Conservation (phyloP, 805 yeast genomes). For the Sugiyamaella boreocaroliniensis region DNA sequence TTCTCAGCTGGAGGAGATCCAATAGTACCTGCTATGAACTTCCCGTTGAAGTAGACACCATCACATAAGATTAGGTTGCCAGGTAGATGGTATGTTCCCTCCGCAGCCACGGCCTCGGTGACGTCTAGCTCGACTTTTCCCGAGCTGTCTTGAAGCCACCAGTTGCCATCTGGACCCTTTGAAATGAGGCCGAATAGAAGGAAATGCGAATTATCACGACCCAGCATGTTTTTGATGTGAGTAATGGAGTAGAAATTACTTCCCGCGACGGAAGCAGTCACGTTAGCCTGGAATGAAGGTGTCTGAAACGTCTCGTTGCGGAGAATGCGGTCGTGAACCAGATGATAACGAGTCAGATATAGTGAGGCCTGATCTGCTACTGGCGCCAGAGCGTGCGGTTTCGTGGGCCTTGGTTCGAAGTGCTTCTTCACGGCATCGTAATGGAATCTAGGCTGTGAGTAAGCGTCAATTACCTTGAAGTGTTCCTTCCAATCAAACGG, state of each 20-base stretch:
- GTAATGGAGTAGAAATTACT: constrained; percentile 41
- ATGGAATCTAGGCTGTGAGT: constrained; percentile 54
- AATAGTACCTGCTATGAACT: constrained; percentile 61
- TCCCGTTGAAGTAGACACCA: constrained; percentile 60
- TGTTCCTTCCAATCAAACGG: constrained; percentile 63
- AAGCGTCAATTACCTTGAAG: constrained; percentile 58
- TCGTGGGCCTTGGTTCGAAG: constrained; percentile 35
- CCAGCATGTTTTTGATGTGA: constrained; percentile 74
- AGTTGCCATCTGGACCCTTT: constrained; percentile 56
- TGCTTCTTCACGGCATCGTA: constrained; percentile 61
- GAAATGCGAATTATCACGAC: constrained; percentile 73
- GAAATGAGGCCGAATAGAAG: constrained; percentile 71
- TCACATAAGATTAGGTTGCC: constrained; percentile 79
- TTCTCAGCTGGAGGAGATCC: constrained; percentile 87
- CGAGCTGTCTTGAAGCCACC: constrained; percentile 73
- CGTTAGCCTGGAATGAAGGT: constrained; percentile 31
- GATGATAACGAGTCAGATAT: constrained; percentile 45
- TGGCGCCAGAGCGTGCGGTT: constrained; percentile 19
- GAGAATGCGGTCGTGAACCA: constrained; percentile 62
- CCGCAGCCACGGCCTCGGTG: constrained; percentile 51
- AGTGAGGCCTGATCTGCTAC: constrained; percentile 21
- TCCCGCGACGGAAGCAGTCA: constrained; percentile 6
- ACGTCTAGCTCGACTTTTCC: constrained; percentile 64
- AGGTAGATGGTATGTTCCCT: constrained; percentile 51
- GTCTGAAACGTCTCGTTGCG: constrained; percentile 72